phyloP scores from a whole-genome alignment of 1,139 yeast species.

The Saccharomyces hybrid region DNA sequence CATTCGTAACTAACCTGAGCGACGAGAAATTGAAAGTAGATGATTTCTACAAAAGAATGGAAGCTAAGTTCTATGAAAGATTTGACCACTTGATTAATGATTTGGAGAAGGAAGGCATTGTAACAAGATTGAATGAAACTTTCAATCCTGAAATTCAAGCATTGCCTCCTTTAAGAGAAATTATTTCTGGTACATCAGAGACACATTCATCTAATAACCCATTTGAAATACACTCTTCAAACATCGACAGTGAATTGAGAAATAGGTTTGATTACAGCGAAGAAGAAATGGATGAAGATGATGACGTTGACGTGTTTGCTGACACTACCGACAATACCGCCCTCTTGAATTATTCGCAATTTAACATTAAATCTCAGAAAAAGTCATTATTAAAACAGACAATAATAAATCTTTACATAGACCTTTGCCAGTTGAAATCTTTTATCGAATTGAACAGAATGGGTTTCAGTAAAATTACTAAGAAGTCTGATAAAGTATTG shows the following conservation, averaged over 20 bases:
- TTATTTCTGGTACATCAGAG: neutral
- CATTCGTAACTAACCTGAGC: slow-evolving; percentile 48
- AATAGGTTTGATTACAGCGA: slow-evolving; percentile 24
- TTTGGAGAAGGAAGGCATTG: slow-evolving; percentile 27
- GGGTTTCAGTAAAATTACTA: slow-evolving; percentile 61
- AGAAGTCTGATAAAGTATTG: slow-evolving; percentile 62
- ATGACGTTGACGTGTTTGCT: slow-evolving; percentile 30
- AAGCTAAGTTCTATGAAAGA: slow-evolving; percentile 40
- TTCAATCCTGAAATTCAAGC: neutral
- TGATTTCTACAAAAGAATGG: slow-evolving; percentile 48
- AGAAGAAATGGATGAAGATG: slow-evolving; percentile 25
- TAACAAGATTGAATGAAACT: neutral
- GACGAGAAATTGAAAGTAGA: slow-evolving; percentile 55
- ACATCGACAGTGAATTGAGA: neutral
- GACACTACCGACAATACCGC: slow-evolving; percentile 34
- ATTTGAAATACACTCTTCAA: neutral
- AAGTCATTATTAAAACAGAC: slow-evolving; percentile 50
- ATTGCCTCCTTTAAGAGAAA: neutral
- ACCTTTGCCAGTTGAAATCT: slow-evolving; percentile 57
- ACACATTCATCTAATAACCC: neutral
- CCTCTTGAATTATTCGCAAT: slow-evolving; percentile 32
- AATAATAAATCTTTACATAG: slow-evolving; percentile 49
- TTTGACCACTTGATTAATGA: slow-evolving; percentile 49
- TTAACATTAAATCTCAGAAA: slow-evolving; percentile 34
- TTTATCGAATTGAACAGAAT: slow-evolving; percentile 59